phyloP scores from a whole-genome alignment of 1,284 basidiomycete genomes.

The Puccinia coronata region DNA sequence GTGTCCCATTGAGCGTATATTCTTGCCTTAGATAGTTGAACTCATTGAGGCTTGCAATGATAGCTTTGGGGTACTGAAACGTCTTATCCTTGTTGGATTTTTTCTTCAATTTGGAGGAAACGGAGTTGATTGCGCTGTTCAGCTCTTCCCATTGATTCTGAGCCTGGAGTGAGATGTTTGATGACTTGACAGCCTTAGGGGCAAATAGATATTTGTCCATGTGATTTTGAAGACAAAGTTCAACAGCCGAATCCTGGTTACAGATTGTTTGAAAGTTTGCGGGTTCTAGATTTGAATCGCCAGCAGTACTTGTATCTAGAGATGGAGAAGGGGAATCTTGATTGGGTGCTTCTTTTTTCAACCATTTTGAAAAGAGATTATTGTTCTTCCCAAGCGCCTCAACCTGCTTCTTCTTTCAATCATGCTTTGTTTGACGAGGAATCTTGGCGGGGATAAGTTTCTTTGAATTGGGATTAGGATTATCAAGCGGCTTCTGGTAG shows the following conservation, averaged over 20 bases:
- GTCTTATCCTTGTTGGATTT: background rate
- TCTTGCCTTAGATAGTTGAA: background rate
- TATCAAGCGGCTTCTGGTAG: constrained; percentile 27
- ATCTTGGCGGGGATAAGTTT: background rate
- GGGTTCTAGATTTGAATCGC: too few relatives aligned
- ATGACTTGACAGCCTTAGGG: background rate
- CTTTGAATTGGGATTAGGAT: background rate
- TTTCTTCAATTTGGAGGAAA: background rate
- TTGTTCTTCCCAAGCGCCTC: constrained; percentile 1
- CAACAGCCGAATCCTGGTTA: background rate
- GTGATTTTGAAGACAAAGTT: background rate
- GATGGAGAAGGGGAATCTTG: too few relatives aligned
- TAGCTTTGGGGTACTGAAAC: background rate
- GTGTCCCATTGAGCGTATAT: background rate
- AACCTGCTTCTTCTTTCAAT: background rate
- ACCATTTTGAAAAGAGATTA: constrained; percentile 15
- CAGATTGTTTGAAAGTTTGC: too few relatives aligned
- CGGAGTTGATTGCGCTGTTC: background rate
- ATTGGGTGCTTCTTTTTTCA: background rate
- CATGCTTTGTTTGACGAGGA: constrained; percentile 14
- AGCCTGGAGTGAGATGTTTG: background rate
- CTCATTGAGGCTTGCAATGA: background rate
- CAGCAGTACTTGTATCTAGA: too few relatives aligned
- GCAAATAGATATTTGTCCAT: background rate
- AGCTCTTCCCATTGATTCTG: background rate